Evolutionary conservation across 2,329 filamentous ascomycete species (phyloP).

Genomic region (Drechslera avenae): DNA sequence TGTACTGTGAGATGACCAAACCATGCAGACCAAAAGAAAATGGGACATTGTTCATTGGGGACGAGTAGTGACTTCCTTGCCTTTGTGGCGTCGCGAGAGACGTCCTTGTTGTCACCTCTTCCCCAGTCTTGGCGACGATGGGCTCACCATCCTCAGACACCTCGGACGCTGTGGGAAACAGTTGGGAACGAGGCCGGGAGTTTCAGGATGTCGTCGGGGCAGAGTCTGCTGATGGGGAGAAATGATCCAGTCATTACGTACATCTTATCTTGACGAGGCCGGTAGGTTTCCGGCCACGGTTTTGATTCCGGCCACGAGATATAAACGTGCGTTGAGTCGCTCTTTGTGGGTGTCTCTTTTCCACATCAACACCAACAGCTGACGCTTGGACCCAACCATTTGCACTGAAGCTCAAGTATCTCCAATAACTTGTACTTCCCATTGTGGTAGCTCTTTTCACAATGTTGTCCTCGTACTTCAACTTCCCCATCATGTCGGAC

Average conservation of each 20-base stretch:
- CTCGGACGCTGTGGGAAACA: neutral
- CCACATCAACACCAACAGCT: constrained; percentile 10
- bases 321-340: constrained; percentile 37
- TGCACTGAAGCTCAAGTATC: constrained; percentile 4
- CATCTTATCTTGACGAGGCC: constrained; percentile 41
- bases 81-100: neutral
- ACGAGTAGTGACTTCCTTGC: neutral
- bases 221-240: constrained; percentile 17
- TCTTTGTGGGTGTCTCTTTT: constrained; percentile 14
- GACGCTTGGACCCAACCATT: constrained; percentile 1
- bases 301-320: constrained; percentile 42
- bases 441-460: constrained; percentile 45
- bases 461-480: constrained; percentile 38
- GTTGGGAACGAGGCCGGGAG: constrained; percentile 8
- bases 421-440: neutral
- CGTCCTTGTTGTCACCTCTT: constrained; percentile 1
- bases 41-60: too few species aligned
- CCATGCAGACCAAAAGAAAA: too few species aligned
- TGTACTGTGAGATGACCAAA: too few species aligned
- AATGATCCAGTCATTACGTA: constrained; percentile 47
- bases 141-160: constrained; percentile 7
- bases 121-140: constrained; percentile 23
- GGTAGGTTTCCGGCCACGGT: constrained; percentile 43
- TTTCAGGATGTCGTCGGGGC: constrained; percentile 16
- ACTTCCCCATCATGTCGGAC: constrained; percentile 68